These are phyloP conservation scores for Pneumocystis sp. DNA, from an alignment of 1,139 yeast species.

Conservation along the genomic window DNA sequence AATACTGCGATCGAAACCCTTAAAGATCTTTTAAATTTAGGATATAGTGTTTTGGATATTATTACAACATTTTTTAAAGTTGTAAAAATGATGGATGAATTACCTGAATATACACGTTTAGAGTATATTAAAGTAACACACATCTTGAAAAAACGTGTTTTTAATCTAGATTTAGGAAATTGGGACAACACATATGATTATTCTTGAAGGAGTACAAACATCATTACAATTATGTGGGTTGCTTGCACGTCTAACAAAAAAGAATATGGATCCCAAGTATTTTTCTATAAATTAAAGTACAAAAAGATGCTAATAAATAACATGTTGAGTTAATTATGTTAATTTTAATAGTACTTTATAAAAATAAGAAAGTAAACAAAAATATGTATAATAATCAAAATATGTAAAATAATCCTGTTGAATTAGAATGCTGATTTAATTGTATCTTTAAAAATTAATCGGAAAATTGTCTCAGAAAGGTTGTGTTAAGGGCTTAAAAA, in stretches of 20 bases:
- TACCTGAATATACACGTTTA: constrained; percentile 52
- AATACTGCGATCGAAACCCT: constrained; percentile 58
- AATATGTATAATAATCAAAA: background rate
- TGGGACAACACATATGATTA: constrained; percentile 38
- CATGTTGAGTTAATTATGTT: too few species aligned
- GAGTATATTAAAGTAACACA: constrained; percentile 43
- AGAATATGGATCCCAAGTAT: constrained; percentile 10
- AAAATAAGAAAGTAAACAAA: background rate
- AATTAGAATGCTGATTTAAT: background rate
- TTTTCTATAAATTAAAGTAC: background rate
- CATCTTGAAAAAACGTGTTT: background rate
- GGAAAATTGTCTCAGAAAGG: constrained; percentile 4
- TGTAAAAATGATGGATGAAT: constrained; percentile 48
- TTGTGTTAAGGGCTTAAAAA: constrained; percentile 18
- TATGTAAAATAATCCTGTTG: background rate
- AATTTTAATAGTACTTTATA: background rate
- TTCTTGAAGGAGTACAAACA: constrained; percentile 83
- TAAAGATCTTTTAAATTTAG: constrained; percentile 66
- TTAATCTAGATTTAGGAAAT: constrained; percentile 6
- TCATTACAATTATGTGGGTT: constrained; percentile 76
- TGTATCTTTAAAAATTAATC: background rate
- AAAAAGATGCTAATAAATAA: background rate
- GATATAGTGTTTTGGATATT: constrained; percentile 87
- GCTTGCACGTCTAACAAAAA: constrained; percentile 42
- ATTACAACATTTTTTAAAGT: constrained; percentile 83